A percentile compares a stretch with the other conserved stretches of the same genome.
phyloP scores from a whole-genome alignment of 176 grass and related monocot species.

The Chrysopogon serrulatus region DNA sequence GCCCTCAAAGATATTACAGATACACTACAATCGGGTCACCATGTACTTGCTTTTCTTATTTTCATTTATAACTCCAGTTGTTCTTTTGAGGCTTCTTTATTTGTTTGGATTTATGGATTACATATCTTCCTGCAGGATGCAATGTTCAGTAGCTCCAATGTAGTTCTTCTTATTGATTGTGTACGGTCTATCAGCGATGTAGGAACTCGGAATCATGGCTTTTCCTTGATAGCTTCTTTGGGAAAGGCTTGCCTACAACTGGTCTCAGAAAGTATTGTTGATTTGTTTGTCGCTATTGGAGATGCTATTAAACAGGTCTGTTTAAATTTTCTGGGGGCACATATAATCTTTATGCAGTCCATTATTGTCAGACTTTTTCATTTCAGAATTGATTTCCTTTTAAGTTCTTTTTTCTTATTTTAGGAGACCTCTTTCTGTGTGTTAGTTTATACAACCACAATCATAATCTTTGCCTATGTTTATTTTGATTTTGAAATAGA shows the following conservation, averaged over 20 bases:
- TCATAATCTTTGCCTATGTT: background rate
- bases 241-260: constrained; percentile 54
- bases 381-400: background rate
- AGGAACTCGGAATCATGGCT: constrained; percentile 64
- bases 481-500: background rate
- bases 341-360: constrained; percentile 10
- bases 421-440: background rate
- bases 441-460: background rate
- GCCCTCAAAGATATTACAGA: constrained; percentile 91
- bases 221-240: constrained; percentile 77
- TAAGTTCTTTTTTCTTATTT: constrained; percentile 13
- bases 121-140: constrained; percentile 54
- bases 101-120: constrained; percentile 23
- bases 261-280: constrained; percentile 66
- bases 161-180: constrained; percentile 57
- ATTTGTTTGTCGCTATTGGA: constrained; percentile 80
- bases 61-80: background rate
- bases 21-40: constrained; percentile 44
- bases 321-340: background rate
- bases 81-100: background rate
- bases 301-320: constrained; percentile 89
- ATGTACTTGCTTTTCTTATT: constrained; percentile 36
- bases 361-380: background rate
- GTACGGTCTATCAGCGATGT: constrained; percentile 49
- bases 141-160: constrained; percentile 46